A percentile compares a stretch with the other conserved stretches of the same genome.
These are phyloP conservation scores for Naegleria fowleri DNA, from an alignment of 208 protist species.

Conservation along the genomic window DNA sequence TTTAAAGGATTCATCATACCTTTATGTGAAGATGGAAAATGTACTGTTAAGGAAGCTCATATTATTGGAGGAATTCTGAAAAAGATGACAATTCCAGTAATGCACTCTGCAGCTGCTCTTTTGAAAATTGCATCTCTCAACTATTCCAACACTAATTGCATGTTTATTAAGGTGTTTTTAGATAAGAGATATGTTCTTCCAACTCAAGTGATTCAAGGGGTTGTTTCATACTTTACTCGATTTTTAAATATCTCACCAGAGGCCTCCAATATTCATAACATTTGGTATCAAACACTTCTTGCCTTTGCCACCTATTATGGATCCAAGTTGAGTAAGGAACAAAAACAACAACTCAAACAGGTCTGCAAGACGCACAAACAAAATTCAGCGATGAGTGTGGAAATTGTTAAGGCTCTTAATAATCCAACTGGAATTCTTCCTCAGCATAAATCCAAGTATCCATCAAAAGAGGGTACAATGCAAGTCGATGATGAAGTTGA, in stretches of 20 bases:
- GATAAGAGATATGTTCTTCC: slow-evolving; percentile 97
- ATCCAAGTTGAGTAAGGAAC: slow-evolving; percentile 38
- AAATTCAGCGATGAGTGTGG: slow-evolving; percentile 33
- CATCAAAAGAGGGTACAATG: not conserved
- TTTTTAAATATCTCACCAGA: slow-evolving; percentile 69
- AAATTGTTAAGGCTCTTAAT: slow-evolving; percentile 46
- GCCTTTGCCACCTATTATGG: slow-evolving; percentile 71
- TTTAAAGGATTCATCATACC: slow-evolving; percentile 98
- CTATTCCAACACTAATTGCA: slow-evolving; percentile 74
- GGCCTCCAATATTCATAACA: slow-evolving; percentile 77
- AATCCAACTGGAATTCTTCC: not conserved
- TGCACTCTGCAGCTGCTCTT: slow-evolving; percentile 80
- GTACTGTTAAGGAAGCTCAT: slow-evolving; percentile 85
- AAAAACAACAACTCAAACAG: slow-evolving; percentile 41
- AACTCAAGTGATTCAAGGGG: slow-evolving; percentile 82
- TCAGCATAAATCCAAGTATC: not conserved
- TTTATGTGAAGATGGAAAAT: slow-evolving; percentile 82
- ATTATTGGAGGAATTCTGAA: slow-evolving; percentile 85
- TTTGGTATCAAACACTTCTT: slow-evolving; percentile 94
- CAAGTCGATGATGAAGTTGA: not conserved
- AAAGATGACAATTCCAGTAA: slow-evolving; percentile 72
- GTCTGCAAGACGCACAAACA: slow-evolving; percentile 41
- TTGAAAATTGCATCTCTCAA: slow-evolving; percentile 84
- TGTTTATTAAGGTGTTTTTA: slow-evolving; percentile 89
- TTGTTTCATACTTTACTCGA: slow-evolving; percentile 88